Base-by-base conservation (phyloP, 2,329 filamentous ascomycete species). In the Claviceps lovelessii region DNA sequence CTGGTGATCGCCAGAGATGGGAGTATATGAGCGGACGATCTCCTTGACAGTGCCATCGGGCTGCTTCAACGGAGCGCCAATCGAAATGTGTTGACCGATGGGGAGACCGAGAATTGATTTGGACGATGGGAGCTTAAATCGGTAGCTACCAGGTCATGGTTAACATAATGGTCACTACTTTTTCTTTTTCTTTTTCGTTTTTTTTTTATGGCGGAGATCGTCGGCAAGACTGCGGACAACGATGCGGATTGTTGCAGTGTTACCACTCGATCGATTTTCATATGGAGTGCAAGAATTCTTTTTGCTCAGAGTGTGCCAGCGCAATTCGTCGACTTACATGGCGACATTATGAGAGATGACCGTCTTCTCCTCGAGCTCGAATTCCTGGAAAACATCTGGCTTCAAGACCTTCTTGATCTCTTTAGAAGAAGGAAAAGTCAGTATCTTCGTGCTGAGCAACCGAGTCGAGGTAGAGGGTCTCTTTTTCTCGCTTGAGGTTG, bases 81-180 rank as follows among this genome's bases (percentile, higher is more conserved):
- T 89, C 59, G 91, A 96, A 73, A 98, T 96, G 77, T 98, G 93
- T 76, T 98, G 93, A 67, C 93, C 93, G 75, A 97, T 97, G 61
- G 93, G 91, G 47, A 97, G 86, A 66, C 93, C 93, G 65, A 97
- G 88, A 69, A 96, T 89, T 62, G 87, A 81, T 63, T 76, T 85
- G 45, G 84, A 74, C 52, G 78, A 78, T 55, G 90, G 90, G 45
- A 98, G 87, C 60, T 80, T 79, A 76, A 97, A 96, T 66, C 93
- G 90, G 78, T 97, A 98, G 75, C 85, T 89, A 58, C 29, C 17
- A n/a, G n/a, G 11, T 46, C 35, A 29, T 39, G 31, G 10, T 35
- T 29, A 54, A 33, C 23, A 55, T 7, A 35, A 39, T 39, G n/a
- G 13, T 28, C 28, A 51, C 9, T 44, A 19, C 5, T 5, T 23